These are phyloP conservation scores for Trichophyton mentagrophytes DNA, from an alignment of 2,329 filamentous ascomycete genomes.

Conservation along the genomic window DNA sequence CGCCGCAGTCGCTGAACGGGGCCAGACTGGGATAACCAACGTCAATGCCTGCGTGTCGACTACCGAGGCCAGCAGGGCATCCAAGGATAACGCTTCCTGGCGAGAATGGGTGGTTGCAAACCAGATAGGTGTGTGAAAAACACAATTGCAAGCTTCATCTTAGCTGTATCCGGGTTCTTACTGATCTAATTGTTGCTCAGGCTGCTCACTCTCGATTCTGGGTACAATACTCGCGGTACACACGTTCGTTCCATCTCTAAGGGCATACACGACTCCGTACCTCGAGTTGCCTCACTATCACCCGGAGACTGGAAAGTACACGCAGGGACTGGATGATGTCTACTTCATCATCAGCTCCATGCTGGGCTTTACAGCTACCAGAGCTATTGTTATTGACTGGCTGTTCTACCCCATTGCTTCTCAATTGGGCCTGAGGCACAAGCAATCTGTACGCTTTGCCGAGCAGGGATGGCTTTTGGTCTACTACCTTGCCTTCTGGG, in stretches of 20 bases:
- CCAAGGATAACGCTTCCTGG: constrained; percentile 27
- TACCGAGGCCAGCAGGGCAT: constrained; percentile 12
- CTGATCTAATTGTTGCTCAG: constrained; percentile 32
- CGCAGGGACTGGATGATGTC: constrained; percentile 64
- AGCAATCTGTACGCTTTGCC: constrained; percentile 69
- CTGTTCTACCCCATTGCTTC: constrained; percentile 65
- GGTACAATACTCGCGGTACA: constrained; percentile 73
- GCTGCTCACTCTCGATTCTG: constrained; percentile 74
- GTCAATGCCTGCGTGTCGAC: constrained; percentile 31
- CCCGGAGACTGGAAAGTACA: constrained; percentile 53
- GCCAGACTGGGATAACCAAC: constrained; percentile 17
- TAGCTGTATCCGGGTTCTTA: background rate
- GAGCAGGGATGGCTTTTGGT: constrained; percentile 87
- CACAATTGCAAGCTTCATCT: background rate
- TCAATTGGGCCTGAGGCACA: constrained; percentile 60
- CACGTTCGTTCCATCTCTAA: constrained; percentile 65
- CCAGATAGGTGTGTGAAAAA: constrained; percentile 55
- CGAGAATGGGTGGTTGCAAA: constrained; percentile 59
- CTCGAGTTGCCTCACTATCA: constrained; percentile 79
- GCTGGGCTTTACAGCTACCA: constrained; percentile 72
- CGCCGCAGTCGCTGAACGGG: background rate
- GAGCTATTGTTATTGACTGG: constrained; percentile 78
- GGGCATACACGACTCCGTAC: constrained; percentile 71
- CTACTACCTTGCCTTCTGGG: constrained; percentile 74
- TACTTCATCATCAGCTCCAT: constrained; percentile 68